A percentile compares a stretch with the other conserved stretches of the same genome.
Conservation (phyloP, 176 grass and related monocot genomes). For the Cocos nucifera region DNA sequence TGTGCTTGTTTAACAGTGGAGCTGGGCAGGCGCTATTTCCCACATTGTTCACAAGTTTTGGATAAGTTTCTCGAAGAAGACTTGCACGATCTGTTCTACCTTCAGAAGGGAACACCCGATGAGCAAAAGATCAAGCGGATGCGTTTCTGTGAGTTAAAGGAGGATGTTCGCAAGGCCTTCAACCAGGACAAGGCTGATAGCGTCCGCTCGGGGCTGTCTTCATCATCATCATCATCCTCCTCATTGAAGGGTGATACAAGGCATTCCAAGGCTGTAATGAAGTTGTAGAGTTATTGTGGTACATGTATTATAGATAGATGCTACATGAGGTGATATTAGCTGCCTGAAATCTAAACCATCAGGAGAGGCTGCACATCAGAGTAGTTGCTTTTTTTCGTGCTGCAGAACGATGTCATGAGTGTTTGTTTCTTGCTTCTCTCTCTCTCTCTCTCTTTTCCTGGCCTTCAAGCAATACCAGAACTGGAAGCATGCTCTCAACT, state of each 20-base stretch:
- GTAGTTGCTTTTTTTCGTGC: no score
- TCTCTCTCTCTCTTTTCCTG: no score
- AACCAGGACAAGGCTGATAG: conserved; percentile 64
- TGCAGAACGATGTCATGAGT: no score
- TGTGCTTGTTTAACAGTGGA: conserved; percentile 44
- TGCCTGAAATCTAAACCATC: no score
- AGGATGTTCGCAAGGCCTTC: conserved; percentile 77
- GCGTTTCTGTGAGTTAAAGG: conserved; percentile 69
- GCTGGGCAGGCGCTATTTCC: conserved; percentile 66
- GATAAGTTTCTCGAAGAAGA: conserved; percentile 79
- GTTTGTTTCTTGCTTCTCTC: no score
- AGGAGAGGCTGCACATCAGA: no score
- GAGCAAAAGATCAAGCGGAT: conserved; percentile 63
- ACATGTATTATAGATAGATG: not conserved
- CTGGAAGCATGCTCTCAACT: no score
- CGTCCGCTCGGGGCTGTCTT: conserved; percentile 29
- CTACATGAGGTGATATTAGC: no score
- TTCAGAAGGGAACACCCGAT: conserved; percentile 46
- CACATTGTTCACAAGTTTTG: conserved; percentile 76
- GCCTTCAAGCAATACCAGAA: no score
- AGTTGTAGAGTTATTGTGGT: not conserved
- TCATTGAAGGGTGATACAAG: not conserved
- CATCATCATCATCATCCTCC: conserved; percentile 36
- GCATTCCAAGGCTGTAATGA: conserved; percentile 14
- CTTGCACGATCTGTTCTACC: conserved; percentile 33